Percentiles rank a stretch among this genome's conserved stretches.
phyloP scores from a whole-genome alignment of 768 basidiomycete species.

The Pilatotrama ljubarskyi region DNA sequence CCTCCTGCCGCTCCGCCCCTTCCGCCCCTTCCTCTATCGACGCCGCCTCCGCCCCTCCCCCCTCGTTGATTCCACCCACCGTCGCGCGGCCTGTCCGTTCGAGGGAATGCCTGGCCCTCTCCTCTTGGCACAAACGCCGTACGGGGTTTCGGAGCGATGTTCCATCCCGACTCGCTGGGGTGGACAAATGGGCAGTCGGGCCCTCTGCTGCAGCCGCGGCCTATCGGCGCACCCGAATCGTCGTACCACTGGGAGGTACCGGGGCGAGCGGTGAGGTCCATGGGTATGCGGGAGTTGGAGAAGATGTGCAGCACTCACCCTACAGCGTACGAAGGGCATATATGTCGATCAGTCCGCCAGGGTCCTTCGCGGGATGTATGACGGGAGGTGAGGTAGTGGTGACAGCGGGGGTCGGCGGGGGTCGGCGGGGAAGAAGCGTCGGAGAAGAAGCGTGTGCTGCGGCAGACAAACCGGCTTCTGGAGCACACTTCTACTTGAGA shows the following conservation, averaged over 20 bases:
- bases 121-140: background rate
- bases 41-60: background rate
- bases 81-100: background rate
- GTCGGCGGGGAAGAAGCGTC: too few species aligned
- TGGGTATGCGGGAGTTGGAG: slow-evolving; percentile 15
- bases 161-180: slow-evolving; percentile 37
- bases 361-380: slow-evolving; percentile 7
- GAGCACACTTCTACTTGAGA: too few species aligned
- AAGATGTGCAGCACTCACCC: slow-evolving; percentile 21
- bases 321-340: slow-evolving; percentile 18
- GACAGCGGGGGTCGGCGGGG: background rate
- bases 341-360: background rate
- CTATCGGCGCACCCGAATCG: slow-evolving; percentile 30
- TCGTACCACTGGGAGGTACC: slow-evolving; percentile 25
- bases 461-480: too few species aligned
- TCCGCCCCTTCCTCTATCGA: background rate
- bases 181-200: slow-evolving; percentile 34
- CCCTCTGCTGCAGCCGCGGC: slow-evolving; percentile 30
- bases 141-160: slow-evolving; percentile 21
- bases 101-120: too few species aligned
- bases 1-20: background rate
- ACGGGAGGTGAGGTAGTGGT: slow-evolving; percentile 11
- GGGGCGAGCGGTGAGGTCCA: slow-evolving; percentile 2
- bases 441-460: background rate
- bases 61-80: background rate